Conservation (phyloP, 805 yeast genomes). For the Isabelozyma rhagii region DNA sequence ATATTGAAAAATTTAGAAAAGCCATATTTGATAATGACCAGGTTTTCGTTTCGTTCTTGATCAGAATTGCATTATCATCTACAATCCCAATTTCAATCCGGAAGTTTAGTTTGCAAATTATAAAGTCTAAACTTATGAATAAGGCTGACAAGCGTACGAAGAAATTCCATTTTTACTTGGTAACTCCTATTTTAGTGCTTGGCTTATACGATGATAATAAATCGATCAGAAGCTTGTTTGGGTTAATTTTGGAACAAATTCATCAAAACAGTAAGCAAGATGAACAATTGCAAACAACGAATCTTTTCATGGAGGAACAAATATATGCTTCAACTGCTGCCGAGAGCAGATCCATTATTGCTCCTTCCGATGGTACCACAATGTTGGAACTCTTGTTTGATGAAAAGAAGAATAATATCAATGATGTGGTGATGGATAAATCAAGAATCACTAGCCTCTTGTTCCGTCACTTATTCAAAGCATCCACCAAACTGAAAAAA, state of each 20-base stretch:
- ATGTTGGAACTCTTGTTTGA: slow-evolving; percentile 25
- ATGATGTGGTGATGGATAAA: slow-evolving; percentile 28
- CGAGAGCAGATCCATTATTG: slow-evolving; percentile 49
- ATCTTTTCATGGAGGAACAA: slow-evolving; percentile 46
- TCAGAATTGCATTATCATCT: slow-evolving; percentile 55
- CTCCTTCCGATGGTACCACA: slow-evolving; percentile 62
- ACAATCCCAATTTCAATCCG: slow-evolving; percentile 59
- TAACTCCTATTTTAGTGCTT: slow-evolving; percentile 57
- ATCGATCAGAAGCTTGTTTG: slow-evolving; percentile 41
- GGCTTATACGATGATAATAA: slow-evolving; percentile 51
- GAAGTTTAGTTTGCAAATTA: slow-evolving; percentile 42
- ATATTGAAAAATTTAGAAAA: slow-evolving; percentile 1
- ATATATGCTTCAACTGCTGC: slow-evolving; percentile 55
- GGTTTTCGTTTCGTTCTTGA: slow-evolving; percentile 52
- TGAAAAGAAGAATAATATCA: slow-evolving; percentile 12
- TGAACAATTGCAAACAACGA: slow-evolving; percentile 14
- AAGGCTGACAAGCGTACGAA: slow-evolving; percentile 18
- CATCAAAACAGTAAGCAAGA: slow-evolving; percentile 33
- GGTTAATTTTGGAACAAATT: slow-evolving; percentile 16
- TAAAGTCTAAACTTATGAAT: slow-evolving; percentile 35
- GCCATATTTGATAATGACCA: slow-evolving; percentile 36
- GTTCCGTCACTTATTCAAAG: slow-evolving; percentile 38
- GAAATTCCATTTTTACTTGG: slow-evolving; percentile 40
- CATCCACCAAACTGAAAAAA: slow-evolving; percentile 46
- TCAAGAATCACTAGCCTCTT: slow-evolving; percentile 20